Conservation (phyloP, 345 rosid species). For the Lepidium africanum region DNA sequence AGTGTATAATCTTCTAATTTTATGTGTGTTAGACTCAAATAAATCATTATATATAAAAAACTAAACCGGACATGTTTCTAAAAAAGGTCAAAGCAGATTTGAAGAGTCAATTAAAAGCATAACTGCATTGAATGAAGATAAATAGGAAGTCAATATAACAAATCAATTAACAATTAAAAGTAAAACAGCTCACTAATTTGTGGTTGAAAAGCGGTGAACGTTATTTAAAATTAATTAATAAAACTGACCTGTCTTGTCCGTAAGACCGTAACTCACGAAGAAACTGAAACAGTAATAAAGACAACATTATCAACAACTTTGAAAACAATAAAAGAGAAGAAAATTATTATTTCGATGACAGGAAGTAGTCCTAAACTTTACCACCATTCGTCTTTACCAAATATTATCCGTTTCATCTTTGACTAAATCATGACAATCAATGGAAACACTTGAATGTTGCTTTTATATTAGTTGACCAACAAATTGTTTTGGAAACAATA, state of each 20-base stretch:
- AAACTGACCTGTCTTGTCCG: conserved; percentile 26
- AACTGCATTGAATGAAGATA: neutral
- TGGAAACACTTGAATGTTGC: neutral
- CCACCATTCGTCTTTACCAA: conserved; percentile 1
- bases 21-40: too few species aligned
- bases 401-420: conserved; percentile 7
- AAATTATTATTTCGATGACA: neutral
- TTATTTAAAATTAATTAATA: conserved; percentile 13
- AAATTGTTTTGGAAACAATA: conserved; percentile 2
- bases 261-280: conserved; percentile 17
- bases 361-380: conserved; percentile 11
- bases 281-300: conserved; percentile 23
- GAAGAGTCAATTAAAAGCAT: conserved; percentile 3
- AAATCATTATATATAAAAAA: neutral
- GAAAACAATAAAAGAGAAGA: neutral
- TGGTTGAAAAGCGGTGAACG: conserved; percentile 14
- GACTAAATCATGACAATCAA: neutral
- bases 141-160: neutral
- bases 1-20: too few species aligned
- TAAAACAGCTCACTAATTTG: neutral
- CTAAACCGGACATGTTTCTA: neutral
- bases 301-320: conserved; percentile 18
- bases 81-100: conserved; percentile 2
- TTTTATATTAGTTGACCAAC: conserved; percentile 10
- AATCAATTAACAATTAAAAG: neutral